Evolutionary conservation across 2,329 filamentous ascomycete genomes (phyloP).

Genomic region (Diaporthe citrichinensis): DNA sequence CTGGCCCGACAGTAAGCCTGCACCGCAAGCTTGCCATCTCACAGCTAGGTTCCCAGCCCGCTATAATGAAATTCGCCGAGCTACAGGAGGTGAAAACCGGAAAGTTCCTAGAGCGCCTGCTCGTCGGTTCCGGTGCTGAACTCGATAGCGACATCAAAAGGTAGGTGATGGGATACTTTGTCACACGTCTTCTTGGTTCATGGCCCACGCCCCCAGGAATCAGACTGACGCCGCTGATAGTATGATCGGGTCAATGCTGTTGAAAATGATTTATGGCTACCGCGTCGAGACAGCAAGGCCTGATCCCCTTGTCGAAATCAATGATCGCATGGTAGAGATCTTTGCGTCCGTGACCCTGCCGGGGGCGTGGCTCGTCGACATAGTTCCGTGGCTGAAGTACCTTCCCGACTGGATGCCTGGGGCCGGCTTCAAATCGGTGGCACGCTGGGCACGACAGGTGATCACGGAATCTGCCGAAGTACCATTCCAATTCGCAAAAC

Average conservation of each 20-base stretch:
- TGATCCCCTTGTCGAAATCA: slow-evolving; percentile 46
- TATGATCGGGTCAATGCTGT: slow-evolving; percentile 45
- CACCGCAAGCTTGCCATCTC: slow-evolving; percentile 20
- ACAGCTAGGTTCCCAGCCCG: slow-evolving; percentile 9
- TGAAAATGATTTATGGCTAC: slow-evolving; percentile 50
- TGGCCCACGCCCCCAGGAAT: rapidly evolving
- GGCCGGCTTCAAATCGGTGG: slow-evolving; percentile 45
- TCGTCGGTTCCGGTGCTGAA: not conserved
- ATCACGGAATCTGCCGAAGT: slow-evolving; percentile 39
- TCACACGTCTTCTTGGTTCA: not conserved
- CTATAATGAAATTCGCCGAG: not conserved
- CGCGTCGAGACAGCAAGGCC: slow-evolving; percentile 42
- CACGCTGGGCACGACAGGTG: slow-evolving; percentile 37
- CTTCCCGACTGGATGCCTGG: slow-evolving; percentile 50
- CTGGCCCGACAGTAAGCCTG: not conserved
- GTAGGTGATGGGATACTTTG: not conserved
- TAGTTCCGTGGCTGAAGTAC: slow-evolving; percentile 46
- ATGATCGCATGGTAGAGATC: slow-evolving; percentile 42
- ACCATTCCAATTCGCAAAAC: slow-evolving; percentile 45
- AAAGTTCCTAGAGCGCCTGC: not conserved
- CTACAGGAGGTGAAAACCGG: not conserved
- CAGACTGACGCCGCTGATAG: not conserved
- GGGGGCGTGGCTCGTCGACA: slow-evolving; percentile 48
- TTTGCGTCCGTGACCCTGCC: slow-evolving; percentile 43
- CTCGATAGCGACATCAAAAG: not conserved